Percentiles rank a stretch among this genome's conserved stretches.
phyloP scores from a whole-genome alignment of 2,329 filamentous ascomycete genomes.

The Sarocladium strictum region DNA sequence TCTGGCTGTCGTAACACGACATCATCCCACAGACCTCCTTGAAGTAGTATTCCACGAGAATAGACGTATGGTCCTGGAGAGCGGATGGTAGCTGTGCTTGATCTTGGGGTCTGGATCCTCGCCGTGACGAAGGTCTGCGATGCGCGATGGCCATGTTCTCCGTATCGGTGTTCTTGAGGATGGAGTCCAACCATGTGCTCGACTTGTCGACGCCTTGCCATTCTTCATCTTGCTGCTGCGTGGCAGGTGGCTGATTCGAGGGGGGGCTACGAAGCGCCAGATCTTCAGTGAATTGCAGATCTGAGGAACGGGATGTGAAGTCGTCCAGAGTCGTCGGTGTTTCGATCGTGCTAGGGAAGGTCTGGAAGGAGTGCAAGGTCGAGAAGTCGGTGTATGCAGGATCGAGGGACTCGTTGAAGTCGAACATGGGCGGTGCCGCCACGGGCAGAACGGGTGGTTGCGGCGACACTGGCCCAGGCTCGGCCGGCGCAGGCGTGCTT shows the following conservation, averaged over 20 bases:
- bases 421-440: conserved; percentile 3
- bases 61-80: conserved; percentile 38
- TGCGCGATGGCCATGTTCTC: not conserved
- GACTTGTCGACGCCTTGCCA: not conserved
- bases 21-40: conserved; percentile 55
- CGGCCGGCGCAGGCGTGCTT: not conserved
- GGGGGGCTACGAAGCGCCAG: not conserved
- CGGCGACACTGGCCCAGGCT: not conserved
- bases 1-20: conserved; percentile 57
- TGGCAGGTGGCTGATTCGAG: not conserved
- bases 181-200: not conserved
- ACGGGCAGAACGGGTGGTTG: not conserved
- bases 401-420: conserved; percentile 7
- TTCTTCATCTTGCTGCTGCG: not conserved
- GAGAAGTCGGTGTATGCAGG: conserved; percentile 5
- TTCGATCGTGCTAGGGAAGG: not conserved
- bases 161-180: not conserved
- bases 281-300: not conserved
- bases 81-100: not conserved
- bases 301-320: not conserved
- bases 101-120: not conserved
- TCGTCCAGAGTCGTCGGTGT: not conserved
- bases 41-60: conserved; percentile 59
- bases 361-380: not conserved
- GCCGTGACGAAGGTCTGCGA: not conserved